Conservation (phyloP, 2,329 filamentous ascomycete species). For the Fusarium udum region DNA sequence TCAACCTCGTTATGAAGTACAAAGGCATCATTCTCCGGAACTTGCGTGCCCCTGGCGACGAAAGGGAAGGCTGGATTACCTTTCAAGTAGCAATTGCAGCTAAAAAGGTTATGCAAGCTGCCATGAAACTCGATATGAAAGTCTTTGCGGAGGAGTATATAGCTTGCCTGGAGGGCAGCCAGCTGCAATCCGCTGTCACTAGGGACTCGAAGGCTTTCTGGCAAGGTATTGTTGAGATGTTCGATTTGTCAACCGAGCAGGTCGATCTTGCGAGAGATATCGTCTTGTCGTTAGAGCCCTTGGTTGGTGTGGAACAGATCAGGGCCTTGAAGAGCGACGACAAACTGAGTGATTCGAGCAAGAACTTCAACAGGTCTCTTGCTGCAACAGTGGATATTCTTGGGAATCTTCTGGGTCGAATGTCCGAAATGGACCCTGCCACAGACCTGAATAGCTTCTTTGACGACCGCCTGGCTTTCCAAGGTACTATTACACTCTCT, state of each 20-base stretch:
- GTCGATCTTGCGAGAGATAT: conserved; percentile 79
- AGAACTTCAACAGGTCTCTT: conserved; percentile 83
- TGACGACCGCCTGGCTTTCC: conserved; percentile 72
- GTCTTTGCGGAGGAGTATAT: conserved; percentile 57
- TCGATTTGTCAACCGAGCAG: conserved; percentile 78
- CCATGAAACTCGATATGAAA: conserved; percentile 59
- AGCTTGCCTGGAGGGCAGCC: conserved; percentile 67
- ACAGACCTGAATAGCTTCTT: conserved; percentile 76
- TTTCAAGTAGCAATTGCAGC: conserved; percentile 57
- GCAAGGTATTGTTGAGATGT: conserved; percentile 68
- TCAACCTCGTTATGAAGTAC: conserved; percentile 72
- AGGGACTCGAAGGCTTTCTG: conserved; percentile 67
- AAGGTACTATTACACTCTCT: conserved; percentile 79
- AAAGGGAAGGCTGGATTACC: conserved; percentile 51
- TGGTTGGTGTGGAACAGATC: conserved; percentile 82
- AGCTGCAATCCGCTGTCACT: conserved; percentile 72
- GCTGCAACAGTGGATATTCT: conserved; percentile 66
- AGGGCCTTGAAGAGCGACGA: conserved; percentile 60
- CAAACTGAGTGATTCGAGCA: conserved; percentile 49
- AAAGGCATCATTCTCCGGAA: conserved; percentile 65
- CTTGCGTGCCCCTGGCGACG: conserved; percentile 41
- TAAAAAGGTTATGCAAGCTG: conserved; percentile 60
- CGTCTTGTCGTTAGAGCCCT: conserved; percentile 72
- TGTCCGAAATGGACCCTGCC: conserved; percentile 77
- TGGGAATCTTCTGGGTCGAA: conserved; percentile 77